Evolutionary conservation across 108 stramenopile species (phyloP), one percentile per base, ranked within the genome.

Genomic region (Cylindrotheca closterium): DNA sequence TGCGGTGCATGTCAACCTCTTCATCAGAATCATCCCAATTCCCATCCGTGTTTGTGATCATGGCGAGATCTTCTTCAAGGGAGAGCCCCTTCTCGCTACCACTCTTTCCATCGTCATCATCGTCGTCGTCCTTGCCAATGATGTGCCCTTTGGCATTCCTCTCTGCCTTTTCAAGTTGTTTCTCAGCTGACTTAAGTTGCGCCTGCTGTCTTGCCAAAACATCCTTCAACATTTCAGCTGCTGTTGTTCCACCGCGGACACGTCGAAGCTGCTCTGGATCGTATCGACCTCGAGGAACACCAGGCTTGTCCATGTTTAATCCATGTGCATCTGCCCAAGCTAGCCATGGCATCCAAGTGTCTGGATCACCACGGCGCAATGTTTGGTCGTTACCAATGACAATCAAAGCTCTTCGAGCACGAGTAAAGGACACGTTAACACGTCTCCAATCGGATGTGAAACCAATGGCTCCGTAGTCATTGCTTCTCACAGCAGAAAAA

Each of bases 361-460:
- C 91, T 12, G 87, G 86, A 63, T 97, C 94, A 48, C 94, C 94
- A 49, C 89, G 71, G 18, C 89, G 70, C 12, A 96, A 73, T n/a
- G 93, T 95, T 53, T 85, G 81, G 45, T 90, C 90, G 78, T 97
- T 95, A 46, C 94, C 94, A 61, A 97, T 84, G 23, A 97, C 91
- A 63, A 92, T 94, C 12, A 96, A 76, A 1, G 87, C 96, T 30
- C 99, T 81, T 32, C 96, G 77, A 21, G 97, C 97, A 25, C 99
- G 91, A 12, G 99, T 99, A 50, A 99, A 97, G 25, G 96, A 96
- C 55, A 99, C 99, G 71, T 99, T 99, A 53, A 98, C 86, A 26
- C 99, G 96, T 17, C 99, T 78, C 88, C 93, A 96, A 71, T 99
- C 99, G 8, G 85, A 80, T 4, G 99, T 93, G 68, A 99, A 99